Evolutionary conservation across 163 green algal genomes (phyloP).

Genomic region (Scenedesmus sp.): DNA sequence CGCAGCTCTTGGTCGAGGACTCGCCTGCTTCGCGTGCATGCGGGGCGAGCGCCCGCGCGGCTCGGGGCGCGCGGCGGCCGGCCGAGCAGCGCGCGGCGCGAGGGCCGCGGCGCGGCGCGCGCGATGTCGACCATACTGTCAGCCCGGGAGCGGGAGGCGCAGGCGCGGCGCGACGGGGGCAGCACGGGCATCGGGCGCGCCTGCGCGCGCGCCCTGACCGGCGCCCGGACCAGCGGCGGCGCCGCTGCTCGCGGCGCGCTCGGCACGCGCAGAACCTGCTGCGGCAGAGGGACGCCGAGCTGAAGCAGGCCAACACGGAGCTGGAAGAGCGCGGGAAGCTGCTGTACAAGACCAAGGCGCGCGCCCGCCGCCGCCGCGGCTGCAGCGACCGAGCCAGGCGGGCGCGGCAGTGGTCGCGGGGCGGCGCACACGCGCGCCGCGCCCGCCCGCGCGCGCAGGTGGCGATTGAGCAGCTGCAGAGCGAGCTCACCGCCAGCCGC

Average conservation of each 20-base stretch:
- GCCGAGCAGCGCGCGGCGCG: too few species aligned
- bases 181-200: too few species aligned
- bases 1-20: too few species aligned
- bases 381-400: neutral
- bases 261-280: slow-evolving; percentile 47
- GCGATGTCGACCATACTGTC: slow-evolving; percentile 40
- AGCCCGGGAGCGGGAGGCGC: slow-evolving; percentile 31
- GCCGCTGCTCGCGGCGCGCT: neutral
- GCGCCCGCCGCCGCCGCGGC: too few species aligned
- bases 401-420: neutral
- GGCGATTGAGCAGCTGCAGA: slow-evolving; percentile 71
- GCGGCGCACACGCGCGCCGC: neutral
- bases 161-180: slow-evolving; percentile 6
- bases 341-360: slow-evolving; percentile 68
- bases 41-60: too few species aligned
- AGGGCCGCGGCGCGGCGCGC: too few species aligned
- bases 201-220: too few species aligned
- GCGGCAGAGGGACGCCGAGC: slow-evolving; percentile 59
- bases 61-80: too few species aligned
- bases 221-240: too few species aligned
- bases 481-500: slow-evolving; percentile 57
- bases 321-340: slow-evolving; percentile 66
- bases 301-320: slow-evolving; percentile 64
- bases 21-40: too few species aligned
- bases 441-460: too few species aligned